A percentile compares a stretch with the other conserved stretches of the same genome.
phyloP scores from a whole-genome alignment of 805 yeast genomes.

The Debaryomyces castellii region DNA sequence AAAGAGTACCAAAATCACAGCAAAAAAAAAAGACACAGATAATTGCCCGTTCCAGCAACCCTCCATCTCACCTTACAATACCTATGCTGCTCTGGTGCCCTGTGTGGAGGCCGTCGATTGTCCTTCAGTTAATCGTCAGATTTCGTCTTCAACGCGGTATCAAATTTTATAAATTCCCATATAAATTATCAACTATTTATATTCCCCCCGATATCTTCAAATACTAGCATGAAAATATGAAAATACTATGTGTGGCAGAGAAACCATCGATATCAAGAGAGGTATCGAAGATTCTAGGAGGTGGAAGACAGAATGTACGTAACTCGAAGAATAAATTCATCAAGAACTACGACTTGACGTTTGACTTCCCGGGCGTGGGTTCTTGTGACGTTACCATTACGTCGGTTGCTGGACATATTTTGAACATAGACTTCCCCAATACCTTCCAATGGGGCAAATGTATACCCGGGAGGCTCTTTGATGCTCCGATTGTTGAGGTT shows the following conservation, averaged over 20 bases:
- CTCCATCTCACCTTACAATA: too few species aligned
- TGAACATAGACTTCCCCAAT: conserved; percentile 61
- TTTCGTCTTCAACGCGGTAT: background rate
- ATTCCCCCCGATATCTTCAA: background rate
- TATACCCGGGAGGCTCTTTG: conserved; percentile 63
- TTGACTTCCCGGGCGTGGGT: conserved; percentile 62
- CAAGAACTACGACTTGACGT: conserved; percentile 76
- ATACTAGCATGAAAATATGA: conserved; percentile 43
- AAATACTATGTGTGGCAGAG: conserved; percentile 91
- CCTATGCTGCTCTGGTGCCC: too few species aligned
- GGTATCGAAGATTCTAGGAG: conserved; percentile 72
- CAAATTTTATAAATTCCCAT: background rate
- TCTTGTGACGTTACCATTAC: conserved; percentile 85
- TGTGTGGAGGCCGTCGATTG: too few species aligned
- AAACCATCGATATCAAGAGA: conserved; percentile 92
- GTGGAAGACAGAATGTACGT: conserved; percentile 56
- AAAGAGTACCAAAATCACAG: too few species aligned
- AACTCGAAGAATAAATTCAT: conserved; percentile 59
- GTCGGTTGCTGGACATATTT: conserved; percentile 85
- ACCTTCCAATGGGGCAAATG: conserved; percentile 66
- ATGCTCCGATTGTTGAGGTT: conserved; percentile 58
- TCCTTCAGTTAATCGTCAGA: too few species aligned
- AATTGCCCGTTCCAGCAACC: too few species aligned
- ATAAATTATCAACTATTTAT: background rate
- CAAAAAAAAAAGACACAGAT: too few species aligned